phyloP scores from a whole-genome alignment of 1,284 basidiomycete genomes.

The Cryptococcus floricola region DNA sequence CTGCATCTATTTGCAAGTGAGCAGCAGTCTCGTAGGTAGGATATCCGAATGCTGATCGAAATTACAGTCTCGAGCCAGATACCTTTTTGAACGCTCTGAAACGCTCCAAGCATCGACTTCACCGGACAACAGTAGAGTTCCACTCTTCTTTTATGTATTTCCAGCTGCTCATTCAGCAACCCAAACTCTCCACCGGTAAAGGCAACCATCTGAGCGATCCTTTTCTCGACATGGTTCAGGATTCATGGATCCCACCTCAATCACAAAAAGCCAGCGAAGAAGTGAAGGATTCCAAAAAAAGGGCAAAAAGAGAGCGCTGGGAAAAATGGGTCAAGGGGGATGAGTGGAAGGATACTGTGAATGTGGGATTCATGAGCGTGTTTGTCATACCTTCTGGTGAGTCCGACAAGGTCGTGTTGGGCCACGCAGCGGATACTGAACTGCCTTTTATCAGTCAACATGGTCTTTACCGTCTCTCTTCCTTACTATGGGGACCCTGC shows the following conservation, averaged over 20 bases:
- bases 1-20: conserved; percentile 1
- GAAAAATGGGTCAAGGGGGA: neutral
- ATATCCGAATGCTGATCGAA: neutral
- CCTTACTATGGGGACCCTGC: conserved; percentile 7
- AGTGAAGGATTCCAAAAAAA: neutral
- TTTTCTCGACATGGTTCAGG: conserved; percentile 1
- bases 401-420: neutral
- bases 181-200: neutral
- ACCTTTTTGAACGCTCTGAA: neutral
- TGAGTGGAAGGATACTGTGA: neutral
- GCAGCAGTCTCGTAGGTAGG: neutral
- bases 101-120: conserved; percentile 6
- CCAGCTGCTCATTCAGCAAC: conserved; percentile 6
- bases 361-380: conserved; percentile 5
- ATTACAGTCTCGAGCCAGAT: neutral
- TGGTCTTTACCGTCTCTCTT: neutral
- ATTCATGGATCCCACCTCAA: neutral
- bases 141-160: conserved; percentile 2
- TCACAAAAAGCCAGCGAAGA: no score
- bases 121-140: neutral
- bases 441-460: neutral
- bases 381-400: conserved; percentile 3
- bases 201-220: neutral
- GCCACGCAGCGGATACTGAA: no score
- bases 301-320: neutral